Evolutionary conservation across 164 flowering plant genomes (phyloP), one percentile per base, ranked within the genome.

Genomic region (Echeveria elegans): DNA sequence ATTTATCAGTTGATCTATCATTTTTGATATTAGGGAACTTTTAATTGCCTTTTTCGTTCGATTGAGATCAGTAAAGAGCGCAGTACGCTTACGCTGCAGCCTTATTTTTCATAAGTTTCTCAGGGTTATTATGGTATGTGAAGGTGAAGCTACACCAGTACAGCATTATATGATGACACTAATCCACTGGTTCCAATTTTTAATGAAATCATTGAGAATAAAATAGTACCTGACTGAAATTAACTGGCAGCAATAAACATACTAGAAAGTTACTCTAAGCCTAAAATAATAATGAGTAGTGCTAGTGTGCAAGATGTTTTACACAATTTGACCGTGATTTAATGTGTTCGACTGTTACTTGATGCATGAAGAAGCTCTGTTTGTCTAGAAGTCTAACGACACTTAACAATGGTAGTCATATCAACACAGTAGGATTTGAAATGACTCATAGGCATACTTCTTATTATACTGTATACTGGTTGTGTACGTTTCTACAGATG

Each of bases 401-500:
- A n/a, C n/a, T 18, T 26, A 23, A 26, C 11, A 28, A 56, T 52
- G 58, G 26, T 56, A 28, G 4, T 28, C 14, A 56, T 11, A 8
- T 7, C 2, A 56, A 0, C 61, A 26, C 61, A 56, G 0, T 56
- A 19, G 32, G 12, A 11, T 10, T 28, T 56, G 32, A 23, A 56
- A 14, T 53, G 2, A 53, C 60, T 53, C 24, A 53, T 23, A 23
- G 4, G 38, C 41, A 62, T 62, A 31, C 19, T 63, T 40, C 16
- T 63, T 63, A 34, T 9, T 12, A 63, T 24, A n/a, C 37, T 63
- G 29, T 12, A 36, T 36, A 10, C 28, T 63, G 29, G 18, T 34
- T 41, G 9, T 43, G 16, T 29, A 69, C 66, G 53, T 60, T 64
- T n/a, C 21, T 77, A 81, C 85, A 94, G 99, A 69, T 89, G 76